These are phyloP conservation scores for Coemansia sp. DNA, from an alignment of 192 early-diverging fungal species.

Conservation along the genomic window DNA sequence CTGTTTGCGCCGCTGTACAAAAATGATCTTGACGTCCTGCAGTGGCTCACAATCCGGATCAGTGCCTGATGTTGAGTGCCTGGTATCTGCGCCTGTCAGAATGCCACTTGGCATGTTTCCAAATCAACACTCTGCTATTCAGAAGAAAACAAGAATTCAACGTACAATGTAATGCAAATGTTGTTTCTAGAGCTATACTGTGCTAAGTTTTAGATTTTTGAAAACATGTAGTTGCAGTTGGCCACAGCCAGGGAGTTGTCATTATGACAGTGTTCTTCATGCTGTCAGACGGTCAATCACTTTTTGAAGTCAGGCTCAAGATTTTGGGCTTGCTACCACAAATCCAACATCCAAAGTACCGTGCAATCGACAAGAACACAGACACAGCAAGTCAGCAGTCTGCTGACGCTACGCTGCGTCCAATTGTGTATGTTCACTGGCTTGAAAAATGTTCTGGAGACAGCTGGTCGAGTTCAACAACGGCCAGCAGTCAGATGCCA, in stretches of 20 bases:
- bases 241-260: slow-evolving; percentile 86
- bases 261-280: slow-evolving; percentile 77
- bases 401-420: slow-evolving; percentile 7
- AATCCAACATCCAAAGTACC: slow-evolving; percentile 38
- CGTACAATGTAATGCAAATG: background rate
- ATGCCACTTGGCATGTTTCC: slow-evolving; percentile 61
- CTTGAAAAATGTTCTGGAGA: background rate
- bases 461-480: slow-evolving; percentile 18
- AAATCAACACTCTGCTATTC: slow-evolving; percentile 10
- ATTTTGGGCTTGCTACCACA: slow-evolving; percentile 77
- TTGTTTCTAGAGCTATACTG: background rate
- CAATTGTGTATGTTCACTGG: slow-evolving; percentile 29
- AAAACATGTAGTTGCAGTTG: slow-evolving; percentile 51
- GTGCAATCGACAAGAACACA: background rate
- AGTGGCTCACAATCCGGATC: slow-evolving; percentile 71
- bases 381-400: too few relatives aligned
- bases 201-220: background rate
- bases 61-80: slow-evolving; percentile 69
- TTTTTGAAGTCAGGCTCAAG: slow-evolving; percentile 72
- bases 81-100: slow-evolving; percentile 72
- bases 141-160: slow-evolving; percentile 20
- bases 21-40: slow-evolving; percentile 71
- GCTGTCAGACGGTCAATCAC: slow-evolving; percentile 74
- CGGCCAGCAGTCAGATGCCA: background rate
- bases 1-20: slow-evolving; percentile 54